phyloP scores from a whole-genome alignment of 371 early-diverging fungal species.

The Blastocladiella emersonii region DNA sequence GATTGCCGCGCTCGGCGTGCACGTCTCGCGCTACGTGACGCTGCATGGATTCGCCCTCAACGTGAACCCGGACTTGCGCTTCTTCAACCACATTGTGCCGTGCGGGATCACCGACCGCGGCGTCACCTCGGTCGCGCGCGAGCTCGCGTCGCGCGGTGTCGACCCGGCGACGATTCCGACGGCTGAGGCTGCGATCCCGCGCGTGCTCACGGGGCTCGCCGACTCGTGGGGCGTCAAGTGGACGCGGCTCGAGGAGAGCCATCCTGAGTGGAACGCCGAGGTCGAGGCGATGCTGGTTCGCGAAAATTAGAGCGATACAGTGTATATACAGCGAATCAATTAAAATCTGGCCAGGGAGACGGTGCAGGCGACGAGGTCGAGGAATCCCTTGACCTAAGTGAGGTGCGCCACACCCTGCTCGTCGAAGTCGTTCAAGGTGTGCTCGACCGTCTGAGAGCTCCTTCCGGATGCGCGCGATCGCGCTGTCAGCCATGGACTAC shows the following conservation, averaged over 20 bases:
- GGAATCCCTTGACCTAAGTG: no score
- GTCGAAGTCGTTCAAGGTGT: no score
- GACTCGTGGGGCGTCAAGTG: constrained; percentile 17
- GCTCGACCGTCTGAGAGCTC: no score
- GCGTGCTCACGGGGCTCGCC: constrained; percentile 18
- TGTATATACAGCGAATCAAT: no score
- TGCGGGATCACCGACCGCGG: constrained; percentile 72
- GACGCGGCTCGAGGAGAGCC: constrained; percentile 12
- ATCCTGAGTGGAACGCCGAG: constrained; percentile 7
- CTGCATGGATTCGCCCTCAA: constrained; percentile 89
- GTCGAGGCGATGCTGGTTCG: not conserved
- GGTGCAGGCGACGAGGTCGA: no score
- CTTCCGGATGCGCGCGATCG: no score
- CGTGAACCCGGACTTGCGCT: constrained; percentile 66
- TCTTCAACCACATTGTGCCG: constrained; percentile 79
- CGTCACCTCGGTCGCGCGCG: constrained; percentile 54
- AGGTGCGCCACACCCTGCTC: no score
- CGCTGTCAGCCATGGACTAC: no score
- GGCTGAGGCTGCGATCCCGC: constrained; percentile 20
- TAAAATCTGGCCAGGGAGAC: no score
- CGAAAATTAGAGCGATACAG: no score
- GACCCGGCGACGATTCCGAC: not conserved
- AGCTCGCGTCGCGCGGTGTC: constrained; percentile 14
- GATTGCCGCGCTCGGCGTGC: constrained; percentile 50
- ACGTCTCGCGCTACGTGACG: constrained; percentile 75